Evolutionary conservation across 225 moss, liverwort and hornwort genomes (phyloP).

Genomic region (Takakia lepidozioides): DNA sequence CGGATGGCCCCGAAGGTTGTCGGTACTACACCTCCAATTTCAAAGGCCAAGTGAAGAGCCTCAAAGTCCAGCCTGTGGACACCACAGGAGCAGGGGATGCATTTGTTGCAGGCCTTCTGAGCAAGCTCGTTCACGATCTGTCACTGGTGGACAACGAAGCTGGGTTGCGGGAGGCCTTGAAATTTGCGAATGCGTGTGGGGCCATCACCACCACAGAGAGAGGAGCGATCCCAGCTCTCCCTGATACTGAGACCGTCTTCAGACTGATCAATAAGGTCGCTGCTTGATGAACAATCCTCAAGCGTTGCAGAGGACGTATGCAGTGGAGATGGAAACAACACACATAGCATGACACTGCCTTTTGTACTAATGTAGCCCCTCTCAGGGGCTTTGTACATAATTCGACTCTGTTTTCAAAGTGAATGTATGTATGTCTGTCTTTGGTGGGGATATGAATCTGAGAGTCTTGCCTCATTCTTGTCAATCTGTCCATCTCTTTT

Average conservation of each 20-base stretch:
- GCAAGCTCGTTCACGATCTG: conserved; percentile 10
- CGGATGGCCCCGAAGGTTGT: conserved; percentile 43
- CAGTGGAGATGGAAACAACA: too few relatives aligned
- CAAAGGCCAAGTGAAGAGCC: conserved; percentile 22
- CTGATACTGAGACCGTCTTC: conserved; percentile 7
- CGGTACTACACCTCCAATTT: conserved; percentile 32
- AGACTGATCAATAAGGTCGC: conserved; percentile 11
- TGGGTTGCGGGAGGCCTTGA: conserved; percentile 13
- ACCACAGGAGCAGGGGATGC: conserved; percentile 47
- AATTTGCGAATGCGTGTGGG: conserved; percentile 40
- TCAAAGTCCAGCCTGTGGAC: conserved; percentile 29
- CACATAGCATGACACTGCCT: too few relatives aligned
- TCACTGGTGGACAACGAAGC: conserved; percentile 9
- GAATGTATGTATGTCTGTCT: too few relatives aligned
- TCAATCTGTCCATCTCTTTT: too few relatives aligned
- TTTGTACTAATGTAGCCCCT: too few relatives aligned
- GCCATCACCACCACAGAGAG: conserved; percentile 46
- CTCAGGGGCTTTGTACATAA: too few relatives aligned
- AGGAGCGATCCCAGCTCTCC: conserved; percentile 47
- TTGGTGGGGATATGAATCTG: too few relatives aligned
- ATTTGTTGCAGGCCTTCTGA: conserved; percentile 34
- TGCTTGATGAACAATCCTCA: too few relatives aligned
- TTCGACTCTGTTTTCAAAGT: too few relatives aligned
- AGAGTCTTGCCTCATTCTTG: too few relatives aligned
- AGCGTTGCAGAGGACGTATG: too few relatives aligned